Evolutionary conservation across 1,284 basidiomycete genomes (phyloP).

Genomic region (Cerioporus squamosus): DNA sequence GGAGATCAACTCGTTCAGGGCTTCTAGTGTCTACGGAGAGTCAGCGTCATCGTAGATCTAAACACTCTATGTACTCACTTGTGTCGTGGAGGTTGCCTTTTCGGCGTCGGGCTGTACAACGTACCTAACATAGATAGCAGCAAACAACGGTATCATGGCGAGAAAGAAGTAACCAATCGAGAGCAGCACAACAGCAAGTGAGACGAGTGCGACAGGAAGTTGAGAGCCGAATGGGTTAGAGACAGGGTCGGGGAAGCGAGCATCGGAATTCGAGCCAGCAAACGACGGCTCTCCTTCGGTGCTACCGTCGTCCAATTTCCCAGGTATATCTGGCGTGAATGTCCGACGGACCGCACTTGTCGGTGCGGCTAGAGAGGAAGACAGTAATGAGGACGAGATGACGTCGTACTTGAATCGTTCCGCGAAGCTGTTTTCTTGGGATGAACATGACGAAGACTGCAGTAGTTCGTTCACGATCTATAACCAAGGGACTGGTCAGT

Average conservation of each 20-base stretch:
- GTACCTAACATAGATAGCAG: slow-evolving; percentile 47
- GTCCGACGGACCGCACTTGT: slow-evolving; percentile 26
- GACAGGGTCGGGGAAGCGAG: not conserved
- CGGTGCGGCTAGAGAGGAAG: slow-evolving; percentile 45
- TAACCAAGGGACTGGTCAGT: slow-evolving; percentile 8
- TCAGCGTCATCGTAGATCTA: slow-evolving; percentile 6
- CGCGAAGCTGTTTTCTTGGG: slow-evolving; percentile 49
- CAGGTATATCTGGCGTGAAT: slow-evolving; percentile 32
- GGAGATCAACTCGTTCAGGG: slow-evolving; percentile 65
- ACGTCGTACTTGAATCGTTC: slow-evolving; percentile 85
- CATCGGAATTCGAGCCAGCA: not conserved
- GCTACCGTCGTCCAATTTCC: slow-evolving; percentile 21
- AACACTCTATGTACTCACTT: slow-evolving; percentile 45
- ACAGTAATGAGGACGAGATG: slow-evolving; percentile 80
- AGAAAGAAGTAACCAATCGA: slow-evolving; percentile 53
- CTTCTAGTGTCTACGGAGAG: slow-evolving; percentile 55
- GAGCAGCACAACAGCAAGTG: slow-evolving; percentile 46
- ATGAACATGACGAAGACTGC: slow-evolving; percentile 24
- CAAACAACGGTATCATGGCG: slow-evolving; percentile 43
- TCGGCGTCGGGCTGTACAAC: slow-evolving; percentile 40
- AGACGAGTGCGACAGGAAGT: slow-evolving; percentile 26
- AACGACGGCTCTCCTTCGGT: not conserved
- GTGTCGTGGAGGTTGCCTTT: slow-evolving; percentile 52
- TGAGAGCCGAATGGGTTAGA: slow-evolving; percentile 7
- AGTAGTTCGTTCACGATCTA: slow-evolving; percentile 38